A percentile compares a stretch with the other conserved stretches of the same genome.
phyloP scores from a whole-genome alignment of 2,329 filamentous ascomycete species.

The Hypoxylon sp. region DNA sequence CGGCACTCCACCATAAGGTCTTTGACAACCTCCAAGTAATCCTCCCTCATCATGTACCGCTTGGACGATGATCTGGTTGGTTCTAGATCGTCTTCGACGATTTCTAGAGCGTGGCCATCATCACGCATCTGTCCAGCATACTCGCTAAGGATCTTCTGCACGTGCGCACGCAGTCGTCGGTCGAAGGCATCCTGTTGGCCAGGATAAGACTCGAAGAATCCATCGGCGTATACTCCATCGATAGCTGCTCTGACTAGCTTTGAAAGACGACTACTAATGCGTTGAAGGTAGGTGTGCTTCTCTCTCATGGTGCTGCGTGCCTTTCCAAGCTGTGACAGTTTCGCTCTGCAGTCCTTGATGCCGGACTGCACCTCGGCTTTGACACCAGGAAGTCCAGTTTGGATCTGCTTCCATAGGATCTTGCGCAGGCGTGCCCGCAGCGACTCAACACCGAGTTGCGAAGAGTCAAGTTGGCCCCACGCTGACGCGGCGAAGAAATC shows the following conservation, averaged over 20 bases:
- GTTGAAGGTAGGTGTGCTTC: slow-evolving; percentile 57
- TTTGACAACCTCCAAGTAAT: slow-evolving; percentile 38
- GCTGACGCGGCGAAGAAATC: slow-evolving; percentile 50
- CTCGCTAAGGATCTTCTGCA: slow-evolving; percentile 41
- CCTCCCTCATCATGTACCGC: slow-evolving; percentile 27
- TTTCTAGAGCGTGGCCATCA: slow-evolving; percentile 44
- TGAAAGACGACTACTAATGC: slow-evolving; percentile 54
- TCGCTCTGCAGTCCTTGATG: slow-evolving; percentile 47
- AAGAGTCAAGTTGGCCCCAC: slow-evolving; percentile 43
- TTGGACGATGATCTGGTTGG: slow-evolving; percentile 21
- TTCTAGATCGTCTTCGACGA: slow-evolving; percentile 40
- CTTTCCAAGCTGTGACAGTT: slow-evolving; percentile 57
- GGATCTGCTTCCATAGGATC: slow-evolving; percentile 53
- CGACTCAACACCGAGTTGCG: slow-evolving; percentile 53
- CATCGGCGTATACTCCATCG: slow-evolving; percentile 57
- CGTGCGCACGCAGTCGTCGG: slow-evolving; percentile 44
- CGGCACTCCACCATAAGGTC: slow-evolving; percentile 43
- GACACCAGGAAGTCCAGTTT: slow-evolving; percentile 49
- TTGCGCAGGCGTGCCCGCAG: slow-evolving; percentile 56
- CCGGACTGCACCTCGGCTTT: slow-evolving; percentile 50
- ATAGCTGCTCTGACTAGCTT: slow-evolving; percentile 55
- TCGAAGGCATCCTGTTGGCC: slow-evolving; percentile 44
- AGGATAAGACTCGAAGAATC: slow-evolving; percentile 55
- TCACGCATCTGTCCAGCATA: slow-evolving; percentile 44
- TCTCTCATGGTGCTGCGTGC: slow-evolving; percentile 55